These are phyloP conservation scores for Quercus tomentella DNA, from an alignment of 331 rosid genomes.

Conservation along the genomic window DNA sequence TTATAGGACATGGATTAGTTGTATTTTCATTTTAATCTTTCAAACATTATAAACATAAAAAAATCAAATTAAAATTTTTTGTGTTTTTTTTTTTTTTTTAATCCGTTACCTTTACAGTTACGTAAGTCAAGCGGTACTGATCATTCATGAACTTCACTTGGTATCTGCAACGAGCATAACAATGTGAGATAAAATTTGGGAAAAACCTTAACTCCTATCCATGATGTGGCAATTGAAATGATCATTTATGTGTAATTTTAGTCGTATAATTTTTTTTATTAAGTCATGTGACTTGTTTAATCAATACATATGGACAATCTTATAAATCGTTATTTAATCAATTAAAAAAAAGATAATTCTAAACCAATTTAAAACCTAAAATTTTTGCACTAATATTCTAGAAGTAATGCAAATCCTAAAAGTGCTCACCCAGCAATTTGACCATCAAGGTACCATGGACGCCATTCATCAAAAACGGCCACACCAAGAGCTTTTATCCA, in stretches of 20 bases:
- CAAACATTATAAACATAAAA: background rate
- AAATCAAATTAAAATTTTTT: background rate
- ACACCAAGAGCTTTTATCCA: constrained; percentile 6
- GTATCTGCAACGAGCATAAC: constrained; percentile 3
- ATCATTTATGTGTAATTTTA: no score
- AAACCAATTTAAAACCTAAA: no score
- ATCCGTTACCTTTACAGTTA: constrained; percentile 25
- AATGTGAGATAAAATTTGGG: background rate
- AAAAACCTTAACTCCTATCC: no score
- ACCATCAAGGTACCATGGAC: constrained; percentile 1
- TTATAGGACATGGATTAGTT: background rate
- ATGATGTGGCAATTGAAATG: no score
- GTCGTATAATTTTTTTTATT: no score
- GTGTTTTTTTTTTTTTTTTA: background rate
- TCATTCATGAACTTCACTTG: constrained; percentile 18
- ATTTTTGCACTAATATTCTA: background rate
- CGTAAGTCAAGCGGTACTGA: constrained; percentile 19
- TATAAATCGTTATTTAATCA: no score
- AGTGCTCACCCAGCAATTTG: background rate
- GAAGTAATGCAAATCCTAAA: background rate
- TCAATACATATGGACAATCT: no score
- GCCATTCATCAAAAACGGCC: background rate
- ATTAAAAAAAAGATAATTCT: no score
- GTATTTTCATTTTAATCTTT: background rate
- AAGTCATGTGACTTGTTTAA: no score